Base-by-base conservation (phyloP, 1,284 basidiomycete species). In the Pseudozyma sp. region DNA sequence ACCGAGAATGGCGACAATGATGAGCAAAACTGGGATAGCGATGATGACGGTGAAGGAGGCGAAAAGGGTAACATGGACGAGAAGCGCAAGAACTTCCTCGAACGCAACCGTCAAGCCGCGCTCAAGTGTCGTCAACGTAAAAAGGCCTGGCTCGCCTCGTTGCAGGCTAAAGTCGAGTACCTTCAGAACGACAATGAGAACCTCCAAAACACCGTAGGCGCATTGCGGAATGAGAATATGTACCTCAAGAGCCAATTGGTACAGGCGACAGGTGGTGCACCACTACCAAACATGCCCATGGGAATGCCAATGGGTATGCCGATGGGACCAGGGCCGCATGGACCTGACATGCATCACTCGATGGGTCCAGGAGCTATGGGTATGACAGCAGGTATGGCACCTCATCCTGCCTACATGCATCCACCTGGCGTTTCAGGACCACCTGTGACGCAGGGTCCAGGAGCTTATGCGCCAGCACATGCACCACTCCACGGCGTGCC, bases 61-160 rank as follows among this genome's bases (percentile, higher is more conserved):
- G 78, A 70, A 36, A 85, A 86, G 42, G 78, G 72, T 31, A 55
- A 86, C 42, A 86, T 87, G 53, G 78, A 80, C 16, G 80, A 82
- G 47, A 84, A 83, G 67, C 74, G 83, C 39, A 83, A 80, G 49
- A 82, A 79, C 64, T 84, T 84, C 43, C 50, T 84, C 36, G 83
- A 84, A 49, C 76, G 83, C 39, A 84, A 84, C 45, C 78, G 83
- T 14, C 82, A 84, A 58, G 96, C 96, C 64, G 96, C 96, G 4
- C 90, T 98, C 82, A 99, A 99, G 87, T 99, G 97, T 86, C 93
- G 96, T 43, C 96, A 99, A 85, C 91, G 96, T 60, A 99, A 99
- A 86, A 99, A 99, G 87, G 94, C 94, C 7, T 99, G 97, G 96
- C 89, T 98, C 31, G 89, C 91, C 25, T 92, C 94, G 76, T 88